phyloP scores from a whole-genome alignment of 1,139 yeast species.

The Geotrichum restrictum region DNA sequence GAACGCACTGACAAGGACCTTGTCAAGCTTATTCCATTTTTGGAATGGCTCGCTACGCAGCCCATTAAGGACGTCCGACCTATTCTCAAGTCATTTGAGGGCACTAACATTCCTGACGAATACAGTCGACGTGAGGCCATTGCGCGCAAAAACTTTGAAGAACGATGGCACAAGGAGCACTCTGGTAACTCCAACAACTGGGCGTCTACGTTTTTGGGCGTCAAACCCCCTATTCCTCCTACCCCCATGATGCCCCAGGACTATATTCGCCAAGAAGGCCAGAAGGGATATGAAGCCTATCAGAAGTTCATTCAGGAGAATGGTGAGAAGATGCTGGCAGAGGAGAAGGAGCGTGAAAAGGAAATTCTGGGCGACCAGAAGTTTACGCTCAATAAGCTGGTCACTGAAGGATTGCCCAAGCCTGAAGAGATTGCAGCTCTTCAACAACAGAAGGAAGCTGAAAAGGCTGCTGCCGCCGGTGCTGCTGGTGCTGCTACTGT shows the following conservation, averaged over 20 bases:
- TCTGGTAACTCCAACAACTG: slow-evolving; percentile 46
- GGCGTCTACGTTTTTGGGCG: slow-evolving; percentile 62
- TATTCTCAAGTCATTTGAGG: slow-evolving; percentile 64
- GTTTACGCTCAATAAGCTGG: slow-evolving; percentile 73
- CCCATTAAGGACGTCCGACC: slow-evolving; percentile 90
- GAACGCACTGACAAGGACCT: slow-evolving; percentile 69
- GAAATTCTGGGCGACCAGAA: slow-evolving; percentile 76
- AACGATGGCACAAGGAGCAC: slow-evolving; percentile 54
- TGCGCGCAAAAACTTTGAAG: slow-evolving; percentile 66
- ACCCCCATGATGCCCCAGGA: slow-evolving; percentile 88
- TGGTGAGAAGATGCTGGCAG: slow-evolving; percentile 75
- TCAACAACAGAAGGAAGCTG: slow-evolving; percentile 47
- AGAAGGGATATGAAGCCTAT: slow-evolving; percentile 79
- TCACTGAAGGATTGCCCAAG: slow-evolving; percentile 79
- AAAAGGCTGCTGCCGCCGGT: slow-evolving; percentile 17
- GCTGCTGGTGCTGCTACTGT: slow-evolving; percentile 18
- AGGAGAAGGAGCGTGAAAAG: slow-evolving; percentile 73
- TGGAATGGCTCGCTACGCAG: slow-evolving; percentile 92
- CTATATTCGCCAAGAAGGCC: slow-evolving; percentile 87
- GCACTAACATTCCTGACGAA: slow-evolving; percentile 69
- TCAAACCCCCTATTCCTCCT: slow-evolving; percentile 48
- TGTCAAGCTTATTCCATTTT: slow-evolving; percentile 78
- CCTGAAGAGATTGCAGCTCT: slow-evolving; percentile 79
- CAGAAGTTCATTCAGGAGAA: slow-evolving; percentile 80
- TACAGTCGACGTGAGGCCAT: slow-evolving; percentile 70